Evolutionary conservation across 2,329 filamentous ascomycete species (phyloP).

Genomic region (Aspergillus niger): DNA sequence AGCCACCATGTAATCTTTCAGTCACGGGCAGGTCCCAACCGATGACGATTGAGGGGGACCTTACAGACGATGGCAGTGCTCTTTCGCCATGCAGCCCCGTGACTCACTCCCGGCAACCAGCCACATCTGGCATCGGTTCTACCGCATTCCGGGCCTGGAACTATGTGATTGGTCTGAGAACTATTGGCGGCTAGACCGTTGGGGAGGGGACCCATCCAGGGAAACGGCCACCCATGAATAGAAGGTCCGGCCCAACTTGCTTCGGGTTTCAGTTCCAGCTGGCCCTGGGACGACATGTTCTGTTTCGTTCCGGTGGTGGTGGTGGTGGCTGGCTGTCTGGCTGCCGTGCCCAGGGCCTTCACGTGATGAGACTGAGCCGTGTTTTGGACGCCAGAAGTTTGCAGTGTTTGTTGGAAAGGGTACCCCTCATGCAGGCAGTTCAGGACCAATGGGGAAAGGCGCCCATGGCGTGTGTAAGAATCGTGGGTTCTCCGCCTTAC

Average conservation of each 20-base stretch:
- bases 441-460: conserved; percentile 9
- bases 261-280: background rate
- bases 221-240: background rate
- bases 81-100: conserved; percentile 12
- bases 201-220: background rate
- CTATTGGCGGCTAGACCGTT: conserved; percentile 6
- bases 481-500: conserved; percentile 1
- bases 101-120: background rate
- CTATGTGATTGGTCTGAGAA: background rate
- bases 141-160: background rate
- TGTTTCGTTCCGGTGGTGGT: background rate
- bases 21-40: conserved; percentile 8
- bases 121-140: conserved; percentile 7
- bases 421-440: conserved; percentile 23
- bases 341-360: conserved; percentile 13
- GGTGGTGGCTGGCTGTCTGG: conserved; percentile 11
- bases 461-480: background rate
- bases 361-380: conserved; percentile 16
- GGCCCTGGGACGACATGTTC: background rate
- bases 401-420: conserved; percentile 9
- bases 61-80: conserved; percentile 21
- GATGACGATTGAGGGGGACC: conserved; percentile 11
- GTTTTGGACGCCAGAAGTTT: conserved; percentile 12
- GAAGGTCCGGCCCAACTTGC: conserved; percentile 2
- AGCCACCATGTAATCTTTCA: conserved; percentile 15